Base-by-base conservation (phyloP, 805 yeast species). In the Wickerhamomyces bovis region DNA sequence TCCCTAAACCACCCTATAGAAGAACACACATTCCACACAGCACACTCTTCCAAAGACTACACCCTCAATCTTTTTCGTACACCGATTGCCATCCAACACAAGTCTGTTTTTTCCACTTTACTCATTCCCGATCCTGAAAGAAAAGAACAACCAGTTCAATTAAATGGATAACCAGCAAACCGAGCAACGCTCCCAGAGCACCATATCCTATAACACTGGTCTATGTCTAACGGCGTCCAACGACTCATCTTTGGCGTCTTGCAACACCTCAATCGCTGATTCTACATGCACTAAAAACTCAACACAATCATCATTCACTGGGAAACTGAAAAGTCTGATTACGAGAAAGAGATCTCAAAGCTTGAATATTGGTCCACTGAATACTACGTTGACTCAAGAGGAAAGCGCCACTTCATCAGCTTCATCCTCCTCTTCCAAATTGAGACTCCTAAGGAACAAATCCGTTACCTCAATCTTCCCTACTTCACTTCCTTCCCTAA, bases 161-260 rank as follows among this genome's bases (percentile, higher is more conserved):
- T n/a, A 33, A 4, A 33, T 33, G 36, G 36, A 33, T 16, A 7
- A 16, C 20, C 20, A 18, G 20, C 20, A n/a, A 16, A 16, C 19
- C 6, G 16, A 33, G 16, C 36, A 33, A 16, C 36, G 36, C 36
- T 33, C 36, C 11, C 36, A 33, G 12, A 33, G 20, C 20, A 33
- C 36, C 8, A 8, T 3, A 12, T 11, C 8, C 13, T 20, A 6
- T 16, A 16, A 7, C 23, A 7, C 45, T 3, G 41, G 33, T 5
- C 48, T 57, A 11, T 49, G 50, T 15, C 44, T 50, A 22, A 56
- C 58, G 6, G 39, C 42, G 15, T 57, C 63, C 18, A 56, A 52
- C 39, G 51, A 40, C 42, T 58, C 61, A 12, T 57, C 62, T 4
- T 40, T 57, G 6, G 47, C 39, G 13, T 59, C 62, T 13, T 57